phyloP scores from a whole-genome alignment of 2,329 filamentous ascomycete genomes.

The Saccharata proteae region DNA sequence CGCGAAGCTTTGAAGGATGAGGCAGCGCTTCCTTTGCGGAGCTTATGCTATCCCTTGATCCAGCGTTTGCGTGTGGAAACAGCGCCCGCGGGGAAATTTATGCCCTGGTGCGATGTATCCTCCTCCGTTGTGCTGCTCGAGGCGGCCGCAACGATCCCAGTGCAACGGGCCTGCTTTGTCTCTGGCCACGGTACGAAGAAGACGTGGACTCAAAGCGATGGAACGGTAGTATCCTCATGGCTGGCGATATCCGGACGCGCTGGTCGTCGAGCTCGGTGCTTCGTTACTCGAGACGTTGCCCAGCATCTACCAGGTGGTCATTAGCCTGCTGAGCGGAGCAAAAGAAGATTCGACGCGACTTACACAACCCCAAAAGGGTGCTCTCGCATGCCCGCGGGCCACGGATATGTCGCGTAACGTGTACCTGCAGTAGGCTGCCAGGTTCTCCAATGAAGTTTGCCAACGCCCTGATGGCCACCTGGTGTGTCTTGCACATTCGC shows the following conservation, averaged over 20 bases:
- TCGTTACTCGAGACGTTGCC: slow-evolving; percentile 3
- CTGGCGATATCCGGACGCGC: not conserved
- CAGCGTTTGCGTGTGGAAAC: too few species aligned
- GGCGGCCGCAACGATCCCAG: not conserved
- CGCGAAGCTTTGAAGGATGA: too few species aligned
- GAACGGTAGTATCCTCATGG: slow-evolving; percentile 6
- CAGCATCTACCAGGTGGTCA: not conserved
- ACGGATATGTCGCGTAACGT: slow-evolving; percentile 7
- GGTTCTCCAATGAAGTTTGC: too few species aligned
- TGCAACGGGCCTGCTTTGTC: not conserved
- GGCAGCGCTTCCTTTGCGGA: too few species aligned
- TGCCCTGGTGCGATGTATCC: too few species aligned
- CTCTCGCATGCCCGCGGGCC: slow-evolving; percentile 1
- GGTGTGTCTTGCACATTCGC: too few species aligned
- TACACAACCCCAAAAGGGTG: too few species aligned
- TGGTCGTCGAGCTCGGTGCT: not conserved
- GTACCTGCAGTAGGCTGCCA: slow-evolving; percentile 5
- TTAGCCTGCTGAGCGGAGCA: not conserved
- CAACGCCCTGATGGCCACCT: too few species aligned
- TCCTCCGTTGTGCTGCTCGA: not conserved
- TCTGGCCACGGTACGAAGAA: slow-evolving; percentile 1
- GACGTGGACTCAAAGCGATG: slow-evolving; percentile 1
- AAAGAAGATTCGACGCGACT: too few species aligned
- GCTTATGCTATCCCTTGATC: too few species aligned
- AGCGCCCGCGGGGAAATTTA: too few species aligned